Evolutionary conservation across 2,329 filamentous ascomycete genomes (phyloP).

Genomic region (Paracamarosporium sp.): DNA sequence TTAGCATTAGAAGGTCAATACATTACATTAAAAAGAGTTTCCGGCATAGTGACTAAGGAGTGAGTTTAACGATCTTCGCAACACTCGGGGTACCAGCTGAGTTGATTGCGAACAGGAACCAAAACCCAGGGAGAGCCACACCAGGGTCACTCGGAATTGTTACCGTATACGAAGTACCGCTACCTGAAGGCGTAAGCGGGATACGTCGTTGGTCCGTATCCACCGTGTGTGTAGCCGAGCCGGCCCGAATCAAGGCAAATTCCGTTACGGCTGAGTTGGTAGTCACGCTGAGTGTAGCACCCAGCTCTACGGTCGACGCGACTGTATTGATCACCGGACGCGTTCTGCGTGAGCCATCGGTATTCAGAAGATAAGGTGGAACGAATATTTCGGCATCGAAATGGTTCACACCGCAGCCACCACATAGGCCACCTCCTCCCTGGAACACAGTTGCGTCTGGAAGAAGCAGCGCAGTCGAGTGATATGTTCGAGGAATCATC

Average conservation of each 20-base stretch:
- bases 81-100: conserved; percentile 55
- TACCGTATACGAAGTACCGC: conserved; percentile 48
- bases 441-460: conserved; percentile 33
- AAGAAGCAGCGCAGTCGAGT: conserved; percentile 34
- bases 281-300: conserved; percentile 38
- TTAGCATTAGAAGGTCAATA: background rate
- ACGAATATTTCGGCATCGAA: conserved; percentile 63
- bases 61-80: conserved; percentile 51
- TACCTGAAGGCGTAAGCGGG: conserved; percentile 45
- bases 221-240: conserved; percentile 61
- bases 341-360: conserved; percentile 49
- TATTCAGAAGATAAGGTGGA: conserved; percentile 62
- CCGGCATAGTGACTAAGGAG: background rate
- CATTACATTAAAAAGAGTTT: background rate
- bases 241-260: conserved; percentile 57
- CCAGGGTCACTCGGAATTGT: conserved; percentile 57
- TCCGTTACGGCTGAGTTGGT: conserved; percentile 33
- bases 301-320: conserved; percentile 33
- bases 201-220: conserved; percentile 66
- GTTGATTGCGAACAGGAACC: conserved; percentile 61
- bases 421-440: conserved; percentile 53
- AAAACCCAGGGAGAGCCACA: conserved; percentile 60
- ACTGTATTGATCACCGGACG: conserved; percentile 54
- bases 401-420: conserved; percentile 56
- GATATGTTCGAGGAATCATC: conserved; percentile 33